Evolutionary conservation across 305 asterid species (phyloP), one percentile per base, ranked within the genome.

Genomic region (Plantago lanceolata): DNA sequence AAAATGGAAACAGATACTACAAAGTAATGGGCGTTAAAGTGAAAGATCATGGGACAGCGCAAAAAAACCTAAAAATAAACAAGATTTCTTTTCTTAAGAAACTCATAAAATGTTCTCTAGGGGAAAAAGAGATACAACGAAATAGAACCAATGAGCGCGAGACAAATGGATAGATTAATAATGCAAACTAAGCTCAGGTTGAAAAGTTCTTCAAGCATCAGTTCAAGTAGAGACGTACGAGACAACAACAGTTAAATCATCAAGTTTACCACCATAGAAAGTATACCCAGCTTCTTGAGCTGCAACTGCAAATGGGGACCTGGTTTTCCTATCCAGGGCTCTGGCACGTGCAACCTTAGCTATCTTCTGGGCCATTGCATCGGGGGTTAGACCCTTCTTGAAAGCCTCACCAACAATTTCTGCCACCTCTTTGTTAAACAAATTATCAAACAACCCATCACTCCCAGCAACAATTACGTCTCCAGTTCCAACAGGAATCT

Each of bases 401-500:
- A 68, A 71, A 6, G 90, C 87, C 68, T 74, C 80, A 19, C 37
- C 85, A 58, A 90, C 95, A 48, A 84, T 63, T 37, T 78, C 74
- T 12, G 78, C 80, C 54, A 90, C 59, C 76, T 90, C 96, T 37
- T 81, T 78, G 18, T 65, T 78, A 53, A 73, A 90, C 68, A 87
- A 75, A 82, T 90, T 90, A 74, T 90, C 97, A 16, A 79, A 90
- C 65, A 90, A 76, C 0, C 97, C 96, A 75, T 90, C 97, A 8
- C 90, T 90, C 35, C 97, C 97, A 6, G 89, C 90, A 43, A 90
- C 87, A 17, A 87, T 65, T n/a, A 85, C 79, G 54, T 90, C 97
- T 65, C 92, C 95, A 5, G 80, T 70, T 61, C 57, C 72, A 69
- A 84, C 94, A n/a, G 85, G 52, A 69, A 90, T 79, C 73, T 76